Base-by-base conservation (phyloP, 768 basidiomycete species). In the Amanita muscaria region DNA sequence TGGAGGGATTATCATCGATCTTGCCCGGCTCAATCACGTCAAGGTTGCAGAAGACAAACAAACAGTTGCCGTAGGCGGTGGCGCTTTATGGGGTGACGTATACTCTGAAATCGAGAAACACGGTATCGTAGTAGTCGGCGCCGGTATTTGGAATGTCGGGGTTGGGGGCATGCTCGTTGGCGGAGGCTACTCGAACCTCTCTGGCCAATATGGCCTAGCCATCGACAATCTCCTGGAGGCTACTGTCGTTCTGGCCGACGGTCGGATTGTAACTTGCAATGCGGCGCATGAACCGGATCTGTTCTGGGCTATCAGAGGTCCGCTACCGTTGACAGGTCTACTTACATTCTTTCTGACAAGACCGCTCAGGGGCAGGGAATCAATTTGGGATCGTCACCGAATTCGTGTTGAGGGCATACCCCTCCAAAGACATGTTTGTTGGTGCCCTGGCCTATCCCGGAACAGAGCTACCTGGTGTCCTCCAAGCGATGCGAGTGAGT, bases 301-400 rank as follows among this genome's bases (percentile, higher is more conserved):
- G 3, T 59, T 54, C 44, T 59, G 54, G 56, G 58, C 58, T 2
- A 59, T 59, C 33, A 38, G 56, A 35, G 58, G 58, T 56, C 15
- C 34, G 6, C 34, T 7, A 35, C 5, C n/a, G 18, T 15, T n/a
- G 15, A 7, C n/a, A 15, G 7, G 18, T n/a, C 6, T 6, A 35
- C 34, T 22, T 3, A 4, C 6, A 5, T 23, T 25, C 29, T 29
- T 16, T 9, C 23, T n/a, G 36, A 24, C 8, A 31, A n/a, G n/a
- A n/a, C n/a, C n/a, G 14, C 31, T 22, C 32, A 58, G 56, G 54
- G 12, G 54, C 54, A 10, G 50, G 47, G 1, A 47, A 49, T 44
- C 57, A 59, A 37, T 59, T 59, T 33, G 54, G 56, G 5, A 48
- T 59, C 15, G 45, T 59, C 2, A 47, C 47, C 3, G 57, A 56